Evolutionary conservation across 225 moss, liverwort and hornwort species (phyloP).

Genomic region (Climacium dendroides): DNA sequence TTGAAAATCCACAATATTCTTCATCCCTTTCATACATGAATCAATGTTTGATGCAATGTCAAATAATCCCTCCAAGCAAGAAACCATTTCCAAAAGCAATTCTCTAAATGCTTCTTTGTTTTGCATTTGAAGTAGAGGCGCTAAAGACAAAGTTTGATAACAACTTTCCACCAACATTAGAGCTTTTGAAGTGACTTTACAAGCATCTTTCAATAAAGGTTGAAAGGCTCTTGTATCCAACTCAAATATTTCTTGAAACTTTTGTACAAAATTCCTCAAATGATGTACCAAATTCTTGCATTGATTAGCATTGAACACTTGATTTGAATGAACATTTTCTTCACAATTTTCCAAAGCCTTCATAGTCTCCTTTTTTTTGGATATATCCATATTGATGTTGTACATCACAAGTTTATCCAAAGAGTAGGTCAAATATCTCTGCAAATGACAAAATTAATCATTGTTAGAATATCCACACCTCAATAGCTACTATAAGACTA

Average conservation of each 20-base stretch:
- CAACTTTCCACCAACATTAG: neutral
- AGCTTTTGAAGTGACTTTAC: neutral
- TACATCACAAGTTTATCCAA: neutral
- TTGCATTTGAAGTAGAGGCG: neutral
- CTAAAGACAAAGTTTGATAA: neutral
- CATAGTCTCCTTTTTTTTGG: neutral
- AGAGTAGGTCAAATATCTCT: no score
- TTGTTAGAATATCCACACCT: no score
- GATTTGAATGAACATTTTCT: accelerated
- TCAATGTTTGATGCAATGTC: neutral
- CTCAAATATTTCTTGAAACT: neutral
- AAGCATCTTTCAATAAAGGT: neutral
- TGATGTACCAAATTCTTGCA: neutral
- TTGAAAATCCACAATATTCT: neutral
- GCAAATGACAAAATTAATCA: no score
- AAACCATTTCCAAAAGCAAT: neutral
- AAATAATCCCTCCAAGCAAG: accelerated
- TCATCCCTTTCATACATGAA: neutral
- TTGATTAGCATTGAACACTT: neutral
- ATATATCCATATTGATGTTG: neutral
- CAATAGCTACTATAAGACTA: no score
- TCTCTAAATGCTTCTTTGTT: neutral
- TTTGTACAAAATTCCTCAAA: neutral
- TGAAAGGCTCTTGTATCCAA: neutral
- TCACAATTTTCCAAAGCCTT: neutral